phyloP scores from a whole-genome alignment of 2,329 filamentous ascomycete genomes.

The Xylaria sp. region DNA sequence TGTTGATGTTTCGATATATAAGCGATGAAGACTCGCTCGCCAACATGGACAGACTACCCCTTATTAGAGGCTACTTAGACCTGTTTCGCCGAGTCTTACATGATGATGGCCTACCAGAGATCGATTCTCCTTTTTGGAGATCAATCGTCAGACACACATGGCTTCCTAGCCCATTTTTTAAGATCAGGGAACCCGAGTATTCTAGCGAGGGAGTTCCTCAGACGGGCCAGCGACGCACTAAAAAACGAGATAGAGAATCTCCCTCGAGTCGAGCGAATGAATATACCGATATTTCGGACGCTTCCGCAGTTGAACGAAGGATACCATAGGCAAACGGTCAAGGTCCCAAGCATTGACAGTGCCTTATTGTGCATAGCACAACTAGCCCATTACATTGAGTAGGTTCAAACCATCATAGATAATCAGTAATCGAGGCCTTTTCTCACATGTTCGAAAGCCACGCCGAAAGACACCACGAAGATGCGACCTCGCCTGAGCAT shows the following conservation, averaged over 20 bases:
- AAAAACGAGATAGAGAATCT: conserved; percentile 65
- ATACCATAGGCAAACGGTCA: conserved; percentile 62
- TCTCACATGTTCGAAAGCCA: conserved; percentile 49
- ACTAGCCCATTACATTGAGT: conserved; percentile 72
- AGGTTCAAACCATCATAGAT: conserved; percentile 41
- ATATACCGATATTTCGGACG: conserved; percentile 66
- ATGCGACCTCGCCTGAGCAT: conserved; percentile 56
- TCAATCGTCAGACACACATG: conserved; percentile 71
- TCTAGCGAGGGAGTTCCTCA: conserved; percentile 66
- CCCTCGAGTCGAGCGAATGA: conserved; percentile 59
- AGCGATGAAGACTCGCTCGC: conserved; percentile 33
- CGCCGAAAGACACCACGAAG: conserved; percentile 59
- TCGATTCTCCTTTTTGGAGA: conserved; percentile 71
- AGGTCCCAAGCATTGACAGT: conserved; percentile 68
- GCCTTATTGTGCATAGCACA: conserved; percentile 69
- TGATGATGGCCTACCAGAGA: conserved; percentile 54
- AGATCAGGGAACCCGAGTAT: conserved; percentile 52
- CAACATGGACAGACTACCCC: conserved; percentile 21
- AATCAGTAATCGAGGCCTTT: not conserved
- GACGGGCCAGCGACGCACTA: conserved; percentile 61
- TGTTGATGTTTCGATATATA: conserved; percentile 38
- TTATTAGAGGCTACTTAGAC: conserved; percentile 32
- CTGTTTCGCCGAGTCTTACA: conserved; percentile 9
- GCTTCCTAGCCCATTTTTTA: conserved; percentile 62
- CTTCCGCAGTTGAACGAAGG: conserved; percentile 68